Evolutionary conservation across 257 asterid genomes (phyloP), one percentile per base, ranked within the genome.

Genomic region (Asclepias syriaca): DNA sequence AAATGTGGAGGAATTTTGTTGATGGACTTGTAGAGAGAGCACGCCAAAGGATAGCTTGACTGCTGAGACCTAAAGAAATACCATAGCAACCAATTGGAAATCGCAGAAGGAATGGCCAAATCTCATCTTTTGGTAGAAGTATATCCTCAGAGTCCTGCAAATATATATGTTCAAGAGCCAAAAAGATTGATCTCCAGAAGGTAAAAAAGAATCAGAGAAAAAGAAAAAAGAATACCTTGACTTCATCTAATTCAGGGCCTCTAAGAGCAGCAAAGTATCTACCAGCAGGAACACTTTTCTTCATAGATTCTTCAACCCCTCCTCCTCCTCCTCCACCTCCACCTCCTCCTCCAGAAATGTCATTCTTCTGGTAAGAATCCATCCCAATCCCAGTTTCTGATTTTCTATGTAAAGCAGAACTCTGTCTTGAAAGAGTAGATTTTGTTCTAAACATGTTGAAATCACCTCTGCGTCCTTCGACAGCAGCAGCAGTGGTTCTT

Each of bases 1-100:
- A 57, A 16, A 93, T 53, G 65, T 83, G 89, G 85, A 93, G 97
- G 87, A 89, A 89, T 65, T 78, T 78, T 45, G 92, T 90, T 59
- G 95, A 86, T 0, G 85, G 85, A 66, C 97, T 89, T 2, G 86
- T 67, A 12, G 96, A 77, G 4, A 93, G 85, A 11, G 89, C 74
- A 1, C 80, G 82, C 98, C 98, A 93, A 0, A 93, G 87, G 43
- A 93, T 89, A 67, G 98, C 86, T 56, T 93, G 98, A 77, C 98
- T 93, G 86, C 98, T 89, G 0, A 93, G 92, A 57, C 98, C 98
- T 32, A 93, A 82, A 60, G 94, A 89, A 8, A 93, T 93, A 15
- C 98, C 98, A 46, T 87, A 93, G 82, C 98, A 89, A 40, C 97
- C 97, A 18, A 93, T 89, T 5, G 98, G 98, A 74, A 93, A 93